Percentiles rank a stretch among this genome's conserved stretches.
These are phyloP conservation scores for Mangifera indica DNA, from an alignment of 345 rosid species.

Conservation along the genomic window DNA sequence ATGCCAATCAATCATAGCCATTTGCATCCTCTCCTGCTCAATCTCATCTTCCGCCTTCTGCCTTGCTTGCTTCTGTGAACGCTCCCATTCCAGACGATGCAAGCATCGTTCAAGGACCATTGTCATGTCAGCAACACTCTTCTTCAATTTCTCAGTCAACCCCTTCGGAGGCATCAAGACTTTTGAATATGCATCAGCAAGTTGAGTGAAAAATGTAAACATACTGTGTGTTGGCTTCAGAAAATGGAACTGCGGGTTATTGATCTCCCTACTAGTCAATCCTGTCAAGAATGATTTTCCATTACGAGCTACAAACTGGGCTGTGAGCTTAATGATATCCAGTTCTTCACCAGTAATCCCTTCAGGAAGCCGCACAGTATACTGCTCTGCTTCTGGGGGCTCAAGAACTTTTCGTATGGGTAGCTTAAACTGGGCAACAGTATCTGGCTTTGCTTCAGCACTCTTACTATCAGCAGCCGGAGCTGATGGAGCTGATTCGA, in stretches of 20 bases:
- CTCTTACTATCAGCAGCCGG: conserved; percentile 26
- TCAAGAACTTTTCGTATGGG: conserved; percentile 44
- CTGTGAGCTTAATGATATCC: conserved; percentile 65
- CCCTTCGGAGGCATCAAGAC: conserved; percentile 63
- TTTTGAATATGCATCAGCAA: conserved; percentile 64
- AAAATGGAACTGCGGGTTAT: conserved; percentile 61
- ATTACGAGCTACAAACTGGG: conserved; percentile 65
- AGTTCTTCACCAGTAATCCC: conserved; percentile 70
- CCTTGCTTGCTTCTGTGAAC: conserved; percentile 66
- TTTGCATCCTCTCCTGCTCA: conserved; percentile 61
- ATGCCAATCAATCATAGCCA: conserved; percentile 79
- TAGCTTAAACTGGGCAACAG: conserved; percentile 46
- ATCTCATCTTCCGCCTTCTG: conserved; percentile 66
- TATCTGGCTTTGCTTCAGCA: conserved; percentile 31
- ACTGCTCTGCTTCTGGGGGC: conserved; percentile 60
- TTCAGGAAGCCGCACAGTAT: conserved; percentile 59
- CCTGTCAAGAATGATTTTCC: conserved; percentile 61
- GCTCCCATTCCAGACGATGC: conserved; percentile 67
- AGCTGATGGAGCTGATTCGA: conserved; percentile 28
- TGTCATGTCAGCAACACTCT: conserved; percentile 52
- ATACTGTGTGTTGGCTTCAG: conserved; percentile 61
- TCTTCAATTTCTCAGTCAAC: conserved; percentile 45
- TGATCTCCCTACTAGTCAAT: conserved; percentile 54
- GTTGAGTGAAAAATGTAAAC: conserved; percentile 57
- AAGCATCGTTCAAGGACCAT: conserved; percentile 56